These are phyloP conservation scores for Hyaloscypha variabilis DNA, from an alignment of 495 filamentous ascomycete species.

Conservation along the genomic window DNA sequence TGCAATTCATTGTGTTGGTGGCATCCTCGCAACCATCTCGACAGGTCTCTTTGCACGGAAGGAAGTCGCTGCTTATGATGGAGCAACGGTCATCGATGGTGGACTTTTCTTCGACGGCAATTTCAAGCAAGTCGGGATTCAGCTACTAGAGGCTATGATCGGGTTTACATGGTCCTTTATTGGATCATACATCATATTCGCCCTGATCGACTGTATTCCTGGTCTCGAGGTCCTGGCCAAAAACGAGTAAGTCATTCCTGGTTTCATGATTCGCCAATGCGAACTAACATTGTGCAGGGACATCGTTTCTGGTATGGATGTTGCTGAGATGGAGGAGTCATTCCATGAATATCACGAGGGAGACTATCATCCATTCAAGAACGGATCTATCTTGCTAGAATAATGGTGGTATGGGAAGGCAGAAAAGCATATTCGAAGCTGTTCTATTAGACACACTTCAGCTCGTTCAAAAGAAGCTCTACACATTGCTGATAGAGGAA, in stretches of 20 bases:
- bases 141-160: slow-evolving; percentile 80
- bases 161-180: slow-evolving; percentile 86
- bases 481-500: too few species aligned
- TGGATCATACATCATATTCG: slow-evolving; percentile 81
- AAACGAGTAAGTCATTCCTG: slow-evolving; percentile 64
- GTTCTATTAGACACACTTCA: background rate
- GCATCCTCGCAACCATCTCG: slow-evolving; percentile 82
- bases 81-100: slow-evolving; percentile 65
- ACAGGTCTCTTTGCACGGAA: slow-evolving; percentile 93
- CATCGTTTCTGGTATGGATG: slow-evolving; percentile 48
- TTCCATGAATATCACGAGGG: slow-evolving; percentile 44
- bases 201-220: slow-evolving; percentile 83
- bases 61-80: slow-evolving; percentile 52
- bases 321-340: slow-evolving; percentile 50
- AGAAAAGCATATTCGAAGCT: background rate
- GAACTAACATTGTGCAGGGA: slow-evolving; percentile 35
- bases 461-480: background rate
- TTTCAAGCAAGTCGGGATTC: slow-evolving; percentile 83
- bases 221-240: slow-evolving; percentile 76
- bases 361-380: slow-evolving; percentile 47
- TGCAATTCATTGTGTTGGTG: slow-evolving; percentile 86
- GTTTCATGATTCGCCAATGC: slow-evolving; percentile 34
- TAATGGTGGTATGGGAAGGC: background rate
- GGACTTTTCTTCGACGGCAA: slow-evolving; percentile 90
- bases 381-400: slow-evolving; percentile 20